A percentile compares a stretch with the other conserved stretches of the same genome.
Conservation (phyloP, 768 basidiomycete species). For the Cystofilobasidium macerans region DNA sequence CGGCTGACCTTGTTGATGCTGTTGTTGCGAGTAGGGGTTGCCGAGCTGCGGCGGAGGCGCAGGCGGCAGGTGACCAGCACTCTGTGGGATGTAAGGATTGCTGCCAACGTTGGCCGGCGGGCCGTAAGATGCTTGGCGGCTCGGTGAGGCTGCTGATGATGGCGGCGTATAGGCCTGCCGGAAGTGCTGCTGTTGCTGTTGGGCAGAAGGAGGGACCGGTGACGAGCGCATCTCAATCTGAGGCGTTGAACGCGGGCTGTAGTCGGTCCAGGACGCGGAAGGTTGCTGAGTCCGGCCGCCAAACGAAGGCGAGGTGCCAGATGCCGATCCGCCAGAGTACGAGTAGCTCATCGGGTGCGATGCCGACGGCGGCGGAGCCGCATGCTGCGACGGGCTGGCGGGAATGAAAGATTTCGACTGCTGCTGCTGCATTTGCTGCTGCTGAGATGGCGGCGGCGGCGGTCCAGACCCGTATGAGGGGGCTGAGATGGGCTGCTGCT, state of each 20-base stretch:
- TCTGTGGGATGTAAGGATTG: neutral
- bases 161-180: neutral
- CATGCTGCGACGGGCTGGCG: neutral
- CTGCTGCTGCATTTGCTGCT: neutral
- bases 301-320: neutral
- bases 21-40: too few relatives aligned
- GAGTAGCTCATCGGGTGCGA: conserved; percentile 1
- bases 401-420: conserved; percentile 10
- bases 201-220: conserved; percentile 3
- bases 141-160: neutral
- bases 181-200: conserved; percentile 4
- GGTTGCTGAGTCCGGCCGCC: neutral
- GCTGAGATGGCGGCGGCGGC: neutral
- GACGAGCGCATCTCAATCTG: conserved; percentile 19
- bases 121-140: neutral
- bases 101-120: neutral
- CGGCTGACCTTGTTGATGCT: too few relatives aligned
- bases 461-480: neutral
- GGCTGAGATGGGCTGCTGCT: neutral
- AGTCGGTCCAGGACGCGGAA: conserved; percentile 12
- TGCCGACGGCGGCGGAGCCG: neutral
- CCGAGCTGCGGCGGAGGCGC: neutral
- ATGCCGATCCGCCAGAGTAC: neutral
- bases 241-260: conserved; percentile 16
- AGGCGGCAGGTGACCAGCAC: neutral